Percentiles rank a stretch among this genome's conserved stretches.
phyloP scores from a whole-genome alignment of 306 rosid genomes.

The Cicer arietinum region DNA sequence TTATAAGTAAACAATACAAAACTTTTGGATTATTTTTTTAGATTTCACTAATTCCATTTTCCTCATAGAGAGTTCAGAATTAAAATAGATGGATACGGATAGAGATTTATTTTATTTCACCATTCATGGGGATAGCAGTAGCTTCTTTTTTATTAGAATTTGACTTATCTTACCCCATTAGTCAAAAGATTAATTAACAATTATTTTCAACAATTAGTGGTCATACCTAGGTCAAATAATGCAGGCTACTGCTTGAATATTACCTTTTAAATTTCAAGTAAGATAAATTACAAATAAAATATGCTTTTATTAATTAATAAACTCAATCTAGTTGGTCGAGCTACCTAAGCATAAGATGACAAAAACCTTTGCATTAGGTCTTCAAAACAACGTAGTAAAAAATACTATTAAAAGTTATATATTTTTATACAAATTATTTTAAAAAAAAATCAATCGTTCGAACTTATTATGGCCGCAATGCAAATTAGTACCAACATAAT shows the following conservation, averaged over 20 bases:
- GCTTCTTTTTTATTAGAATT: conserved; percentile 47
- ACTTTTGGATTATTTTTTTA: conserved; percentile 36
- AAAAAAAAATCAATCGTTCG: no score
- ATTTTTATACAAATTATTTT: no score
- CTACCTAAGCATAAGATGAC: no score
- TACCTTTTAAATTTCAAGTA: neutral
- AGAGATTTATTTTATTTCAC: conserved; percentile 18
- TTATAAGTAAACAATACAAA: neutral
- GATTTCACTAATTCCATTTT: neutral
- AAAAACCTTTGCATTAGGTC: no score
- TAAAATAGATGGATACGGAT: neutral
- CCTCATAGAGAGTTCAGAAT: conserved; percentile 4
- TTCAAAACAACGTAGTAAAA: no score
- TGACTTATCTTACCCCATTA: conserved; percentile 41
- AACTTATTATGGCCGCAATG: neutral
- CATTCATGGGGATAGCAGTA: conserved; percentile 13
- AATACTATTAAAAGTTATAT: no score
- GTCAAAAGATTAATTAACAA: conserved; percentile 3
- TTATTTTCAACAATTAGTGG: conserved; percentile 5
- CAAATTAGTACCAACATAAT: neutral
- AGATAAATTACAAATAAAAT: neutral
- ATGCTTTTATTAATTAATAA: neutral
- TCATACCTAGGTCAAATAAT: conserved; percentile 37
- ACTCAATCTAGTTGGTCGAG: neutral
- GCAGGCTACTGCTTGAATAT: neutral